phyloP scores from a whole-genome alignment of 352 stramenopile species.

The Salisapilia sapeloensis region DNA sequence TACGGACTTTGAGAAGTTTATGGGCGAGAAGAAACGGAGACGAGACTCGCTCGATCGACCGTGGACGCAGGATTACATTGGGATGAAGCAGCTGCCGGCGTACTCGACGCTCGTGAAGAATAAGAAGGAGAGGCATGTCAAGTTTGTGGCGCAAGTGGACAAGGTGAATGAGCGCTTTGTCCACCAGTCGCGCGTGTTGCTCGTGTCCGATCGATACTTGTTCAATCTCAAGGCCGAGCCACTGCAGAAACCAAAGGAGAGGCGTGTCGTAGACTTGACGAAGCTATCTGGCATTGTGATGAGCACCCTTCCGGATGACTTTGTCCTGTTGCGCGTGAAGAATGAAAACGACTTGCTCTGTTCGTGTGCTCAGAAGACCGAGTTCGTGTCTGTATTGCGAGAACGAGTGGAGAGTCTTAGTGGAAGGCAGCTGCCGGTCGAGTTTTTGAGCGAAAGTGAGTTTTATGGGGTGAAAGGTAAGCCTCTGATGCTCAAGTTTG shows the following conservation, averaged over 20 bases:
- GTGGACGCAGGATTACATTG: constrained; percentile 70
- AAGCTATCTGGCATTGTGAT: constrained; percentile 42
- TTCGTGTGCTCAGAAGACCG: constrained; percentile 58
- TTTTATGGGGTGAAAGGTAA: constrained; percentile 57
- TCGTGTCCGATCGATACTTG: constrained; percentile 58
- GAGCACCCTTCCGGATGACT: constrained; percentile 69
- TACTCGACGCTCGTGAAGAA: constrained; percentile 46
- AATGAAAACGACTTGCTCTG: constrained; percentile 57
- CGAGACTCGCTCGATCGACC: constrained; percentile 55
- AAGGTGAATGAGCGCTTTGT: constrained; percentile 79
- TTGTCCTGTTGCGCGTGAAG: constrained; percentile 60
- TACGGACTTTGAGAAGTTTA: constrained; percentile 70
- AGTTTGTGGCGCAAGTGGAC: constrained; percentile 50
- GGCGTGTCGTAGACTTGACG: constrained; percentile 43
- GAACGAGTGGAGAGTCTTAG: constrained; percentile 38
- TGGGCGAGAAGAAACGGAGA: constrained; percentile 75
- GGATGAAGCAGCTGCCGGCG: constrained; percentile 43
- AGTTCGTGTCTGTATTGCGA: constrained; percentile 57
- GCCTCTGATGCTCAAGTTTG: constrained; percentile 48
- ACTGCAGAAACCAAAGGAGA: constrained; percentile 68
- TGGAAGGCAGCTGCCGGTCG: constrained; percentile 35
- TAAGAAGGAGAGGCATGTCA: constrained; percentile 34
- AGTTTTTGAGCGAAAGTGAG: constrained; percentile 48
- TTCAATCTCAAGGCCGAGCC: constrained; percentile 78
- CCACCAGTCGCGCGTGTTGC: constrained; percentile 53